Evolutionary conservation across 208 protist genomes (phyloP), one percentile per base, ranked within the genome.

Genomic region (Tritrichomonas musculus): DNA sequence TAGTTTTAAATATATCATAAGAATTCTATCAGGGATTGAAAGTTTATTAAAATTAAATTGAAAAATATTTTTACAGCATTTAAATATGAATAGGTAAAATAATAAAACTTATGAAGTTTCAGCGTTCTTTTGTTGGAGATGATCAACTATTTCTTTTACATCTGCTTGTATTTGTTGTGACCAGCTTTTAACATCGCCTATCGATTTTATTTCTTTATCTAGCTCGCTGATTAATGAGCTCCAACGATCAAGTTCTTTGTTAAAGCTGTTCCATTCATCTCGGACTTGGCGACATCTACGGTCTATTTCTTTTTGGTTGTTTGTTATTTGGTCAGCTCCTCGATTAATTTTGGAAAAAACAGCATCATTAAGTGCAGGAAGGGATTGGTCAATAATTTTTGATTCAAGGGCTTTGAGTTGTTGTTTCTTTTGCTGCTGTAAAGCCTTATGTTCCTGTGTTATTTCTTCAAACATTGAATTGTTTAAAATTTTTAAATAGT

Each of bases 291-390:
- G 33, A 47, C 77, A 88, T 88, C 27, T 88, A 22, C 47, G 47
- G 36, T 88, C 77, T 17, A 88, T 88, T 88, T 88, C 77, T 88
- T 88, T 88, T 57, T 88, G 77, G 44, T 88, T 88, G 9, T 44
- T 30, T 33, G 57, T 4, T 39, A 88, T 88, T 88, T 88, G 17
- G 1, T 53, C 47, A 27, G 77, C 53, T 55, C 77, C 77, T 50
- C 57, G n/a, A 33, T 44, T 88, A 33, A 88, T 44, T 30, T 88
- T 57, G 5, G 44, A 44, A 50, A 88, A 88, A 57, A 88, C 47
- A 2, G 77, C 77, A 39, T 88, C 77, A 36, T 47, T 88, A 39
- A 88, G 47, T 11, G 41, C 27, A 11, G 77, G 77, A 57, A 88
- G 41, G 5, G 77, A 88, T 49, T 88, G 47, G 8, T 88, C 47